phyloP scores from a whole-genome alignment of 345 rosid species.

The Bruguiera parviflora region DNA sequence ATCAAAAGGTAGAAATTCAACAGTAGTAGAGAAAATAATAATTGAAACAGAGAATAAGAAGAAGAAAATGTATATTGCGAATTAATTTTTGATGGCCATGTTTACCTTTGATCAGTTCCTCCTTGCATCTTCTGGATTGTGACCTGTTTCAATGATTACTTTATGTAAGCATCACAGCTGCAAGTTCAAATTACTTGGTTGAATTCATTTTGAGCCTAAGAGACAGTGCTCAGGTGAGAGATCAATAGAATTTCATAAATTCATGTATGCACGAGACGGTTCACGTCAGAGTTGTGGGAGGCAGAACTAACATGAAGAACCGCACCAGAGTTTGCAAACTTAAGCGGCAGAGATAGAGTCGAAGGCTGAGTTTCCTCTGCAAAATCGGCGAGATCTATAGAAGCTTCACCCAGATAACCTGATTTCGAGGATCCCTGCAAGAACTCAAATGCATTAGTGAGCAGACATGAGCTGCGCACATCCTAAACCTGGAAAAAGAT shows the following conservation, averaged over 20 bases:
- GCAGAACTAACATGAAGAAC: conserved; percentile 24
- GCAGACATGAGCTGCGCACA: neutral
- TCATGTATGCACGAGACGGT: neutral
- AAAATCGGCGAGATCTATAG: conserved; percentile 35
- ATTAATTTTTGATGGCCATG: neutral
- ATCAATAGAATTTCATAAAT: neutral
- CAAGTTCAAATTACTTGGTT: neutral
- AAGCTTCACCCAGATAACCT: conserved; percentile 33
- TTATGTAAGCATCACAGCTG: conserved; percentile 6
- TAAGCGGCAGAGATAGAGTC: conserved; percentile 32
- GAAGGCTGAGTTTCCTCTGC: conserved; percentile 29
- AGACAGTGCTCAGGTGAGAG: neutral
- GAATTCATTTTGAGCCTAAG: neutral
- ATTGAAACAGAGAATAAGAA: neutral
- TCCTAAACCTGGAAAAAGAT: neutral
- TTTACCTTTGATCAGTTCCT: conserved; percentile 24
- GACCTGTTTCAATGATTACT: conserved; percentile 21
- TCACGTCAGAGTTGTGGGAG: neutral
- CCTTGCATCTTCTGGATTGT: conserved; percentile 29
- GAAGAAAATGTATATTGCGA: neutral
- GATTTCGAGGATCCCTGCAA: conserved; percentile 33
- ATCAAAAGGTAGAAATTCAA: no score
- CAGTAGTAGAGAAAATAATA: neutral
- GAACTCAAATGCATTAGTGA: neutral
- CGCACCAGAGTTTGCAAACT: conserved; percentile 36